These are phyloP conservation scores for Collybia sordida DNA, from an alignment of 768 basidiomycete genomes.

Conservation along the genomic window DNA sequence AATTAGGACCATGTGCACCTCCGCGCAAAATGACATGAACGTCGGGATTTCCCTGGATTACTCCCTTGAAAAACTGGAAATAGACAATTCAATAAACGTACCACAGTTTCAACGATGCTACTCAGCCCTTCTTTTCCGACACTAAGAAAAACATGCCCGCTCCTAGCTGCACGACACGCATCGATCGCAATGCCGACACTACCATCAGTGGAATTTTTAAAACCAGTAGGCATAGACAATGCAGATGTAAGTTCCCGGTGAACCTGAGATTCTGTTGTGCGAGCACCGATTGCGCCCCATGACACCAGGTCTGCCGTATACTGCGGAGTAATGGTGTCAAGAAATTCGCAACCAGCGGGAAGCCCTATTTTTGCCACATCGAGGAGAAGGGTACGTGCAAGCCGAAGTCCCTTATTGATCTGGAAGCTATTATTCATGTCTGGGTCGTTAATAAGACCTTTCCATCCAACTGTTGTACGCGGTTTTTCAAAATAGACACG, in stretches of 20 bases:
- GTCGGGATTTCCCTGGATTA: slow-evolving; percentile 75
- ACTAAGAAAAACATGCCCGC: slow-evolving; percentile 92
- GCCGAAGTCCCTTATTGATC: slow-evolving; percentile 93
- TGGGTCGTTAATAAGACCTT: slow-evolving; percentile 97
- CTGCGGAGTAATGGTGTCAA: slow-evolving; percentile 67
- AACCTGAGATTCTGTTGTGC: slow-evolving; percentile 91
- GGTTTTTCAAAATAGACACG: slow-evolving; percentile 98
- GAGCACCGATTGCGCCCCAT: slow-evolving; percentile 96
- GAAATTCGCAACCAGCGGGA: slow-evolving; percentile 95
- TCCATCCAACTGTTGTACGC: slow-evolving; percentile 97
- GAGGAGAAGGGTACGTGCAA: slow-evolving; percentile 82
- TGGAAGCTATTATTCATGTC: slow-evolving; percentile 92
- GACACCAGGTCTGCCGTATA: slow-evolving; percentile 89
- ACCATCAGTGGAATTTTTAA: slow-evolving; percentile 99
- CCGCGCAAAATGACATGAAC: slow-evolving; percentile 96
- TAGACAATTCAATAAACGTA: slow-evolving; percentile 23
- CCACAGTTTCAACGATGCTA: slow-evolving; percentile 93
- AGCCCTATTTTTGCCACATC: slow-evolving; percentile 90
- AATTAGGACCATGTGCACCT: slow-evolving; percentile 89
- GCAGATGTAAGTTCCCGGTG: slow-evolving; percentile 87
- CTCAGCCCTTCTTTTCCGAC: slow-evolving; percentile 97
- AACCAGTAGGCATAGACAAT: slow-evolving; percentile 94
- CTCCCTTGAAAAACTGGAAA: slow-evolving; percentile 2
- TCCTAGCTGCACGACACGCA: slow-evolving; percentile 89
- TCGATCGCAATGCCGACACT: slow-evolving; percentile 90